phyloP scores from a whole-genome alignment of 2,329 filamentous ascomycete genomes.

The Colletotrichum somersetense region DNA sequence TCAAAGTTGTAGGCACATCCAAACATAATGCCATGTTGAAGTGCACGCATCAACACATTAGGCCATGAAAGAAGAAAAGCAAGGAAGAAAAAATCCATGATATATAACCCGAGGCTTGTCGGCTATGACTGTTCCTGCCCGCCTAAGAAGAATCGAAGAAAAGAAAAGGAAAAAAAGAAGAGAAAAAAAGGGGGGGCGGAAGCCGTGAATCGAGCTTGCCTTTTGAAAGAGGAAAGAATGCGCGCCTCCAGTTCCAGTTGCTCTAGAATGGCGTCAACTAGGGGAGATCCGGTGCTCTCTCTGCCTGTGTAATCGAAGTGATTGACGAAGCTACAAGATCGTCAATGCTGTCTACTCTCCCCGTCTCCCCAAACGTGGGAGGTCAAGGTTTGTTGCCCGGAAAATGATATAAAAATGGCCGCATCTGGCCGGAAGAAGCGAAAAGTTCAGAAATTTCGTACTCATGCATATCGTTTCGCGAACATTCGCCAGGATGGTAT shows the following conservation, averaged over 20 bases:
- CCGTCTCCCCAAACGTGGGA: background rate
- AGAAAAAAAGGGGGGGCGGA: background rate
- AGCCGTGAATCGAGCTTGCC: constrained; percentile 35
- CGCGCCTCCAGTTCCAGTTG: constrained; percentile 28
- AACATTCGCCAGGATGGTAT: constrained; percentile 28
- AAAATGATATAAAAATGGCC: constrained; percentile 1
- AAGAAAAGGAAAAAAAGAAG: background rate
- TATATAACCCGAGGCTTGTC: constrained; percentile 25
- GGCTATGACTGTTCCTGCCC: constrained; percentile 26
- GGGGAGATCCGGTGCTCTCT: constrained; percentile 26
- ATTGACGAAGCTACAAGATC: constrained; percentile 4
- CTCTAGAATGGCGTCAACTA: constrained; percentile 18
- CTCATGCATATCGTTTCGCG: constrained; percentile 41
- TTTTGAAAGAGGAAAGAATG: constrained; percentile 27
- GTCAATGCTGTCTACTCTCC: background rate
- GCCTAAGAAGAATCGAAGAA: constrained; percentile 27
- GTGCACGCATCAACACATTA: constrained; percentile 25
- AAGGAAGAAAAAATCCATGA: constrained; percentile 3
- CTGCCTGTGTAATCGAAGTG: constrained; percentile 5
- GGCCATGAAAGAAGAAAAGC: constrained; percentile 14
- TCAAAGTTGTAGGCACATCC: constrained; percentile 23
- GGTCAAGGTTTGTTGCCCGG: background rate
- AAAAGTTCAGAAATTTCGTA: constrained; percentile 36
- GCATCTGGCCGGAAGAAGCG: constrained; percentile 18
- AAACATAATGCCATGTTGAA: constrained; percentile 23